Base-by-base conservation (phyloP, 176 grass and related monocot genomes). In the Microstegium vimineum region DNA sequence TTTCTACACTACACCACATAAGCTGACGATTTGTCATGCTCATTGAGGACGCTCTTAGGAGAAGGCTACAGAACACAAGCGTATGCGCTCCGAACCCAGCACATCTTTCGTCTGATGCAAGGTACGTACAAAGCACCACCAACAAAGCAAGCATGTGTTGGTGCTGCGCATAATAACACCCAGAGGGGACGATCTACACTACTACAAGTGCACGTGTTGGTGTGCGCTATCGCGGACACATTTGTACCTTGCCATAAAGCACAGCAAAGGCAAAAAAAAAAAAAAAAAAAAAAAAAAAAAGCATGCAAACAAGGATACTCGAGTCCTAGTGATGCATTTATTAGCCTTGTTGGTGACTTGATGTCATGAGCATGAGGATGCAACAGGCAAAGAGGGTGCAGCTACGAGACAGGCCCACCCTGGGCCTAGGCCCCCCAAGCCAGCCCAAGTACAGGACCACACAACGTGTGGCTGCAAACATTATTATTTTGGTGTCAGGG, bases 31-130 rank as follows among this genome's bases (percentile, higher is more conserved):
- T n/a, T n/a, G n/a, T n/a, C n/a, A n/a, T n/a, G n/a, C n/a, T n/a
- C n/a, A n/a, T n/a, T n/a, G n/a, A n/a, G n/a, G n/a, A n/a, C n/a
- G n/a, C n/a, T n/a, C 13, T 6, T 66, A 71, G 22, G 13, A 67
- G 63, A 76, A 64, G 76, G 70, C 62, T 31, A 35, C 22, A 49
- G 32, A 57, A 33, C 56, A 66, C 49, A 38, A 78, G n/a, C n/a
- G n/a, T n/a, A 73, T 35, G 43, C 22, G 35, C 4, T 14, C 12
- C 7, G n/a, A n/a, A 72, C 60, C 64, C 25, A 25, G 67, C 18
- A 79, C 57, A 76, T 73, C 72, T 85, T 82, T 18, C 37, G 66
- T 85, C 71, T n/a, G 64, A 81, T 56, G 78, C 77, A 86, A 90
- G 73, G 77, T 60, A 82, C 81, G 56, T 79, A 67, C 40, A 64